Evolutionary conservation across 176 grass and related monocot species (phyloP).

Genomic region (Aegilops longissima): DNA sequence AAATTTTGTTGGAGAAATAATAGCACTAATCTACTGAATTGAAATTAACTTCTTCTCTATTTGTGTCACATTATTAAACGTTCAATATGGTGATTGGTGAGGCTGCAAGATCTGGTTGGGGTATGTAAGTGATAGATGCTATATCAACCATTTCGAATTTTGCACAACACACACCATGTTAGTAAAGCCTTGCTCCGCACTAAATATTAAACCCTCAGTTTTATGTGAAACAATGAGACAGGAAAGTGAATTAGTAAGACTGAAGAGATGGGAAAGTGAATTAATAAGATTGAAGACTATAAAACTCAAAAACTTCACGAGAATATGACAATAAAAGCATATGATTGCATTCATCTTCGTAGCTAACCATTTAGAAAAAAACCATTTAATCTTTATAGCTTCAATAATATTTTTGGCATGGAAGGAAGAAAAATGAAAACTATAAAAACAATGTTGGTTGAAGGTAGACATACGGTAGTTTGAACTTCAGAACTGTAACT

Average conservation of each 20-base stretch:
- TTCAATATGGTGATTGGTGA: background rate
- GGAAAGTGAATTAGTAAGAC: background rate
- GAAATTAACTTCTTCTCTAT: slow-evolving; percentile 6
- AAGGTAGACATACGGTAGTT: slow-evolving; percentile 26
- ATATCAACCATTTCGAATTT: background rate
- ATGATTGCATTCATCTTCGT: background rate
- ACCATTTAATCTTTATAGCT: background rate
- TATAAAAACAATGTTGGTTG: background rate
- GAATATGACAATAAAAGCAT: background rate
- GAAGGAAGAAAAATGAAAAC: background rate
- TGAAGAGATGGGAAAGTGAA: background rate
- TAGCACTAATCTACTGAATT: background rate
- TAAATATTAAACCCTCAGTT: background rate
- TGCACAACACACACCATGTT: slow-evolving; percentile 3
- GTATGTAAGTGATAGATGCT: background rate
- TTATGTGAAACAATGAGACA: background rate
- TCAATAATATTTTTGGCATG: background rate
- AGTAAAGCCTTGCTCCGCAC: background rate
- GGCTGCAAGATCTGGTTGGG: background rate
- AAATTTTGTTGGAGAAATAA: background rate
- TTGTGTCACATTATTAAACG: background rate
- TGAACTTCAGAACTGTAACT: slow-evolving; percentile 15
- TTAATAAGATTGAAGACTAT: background rate
- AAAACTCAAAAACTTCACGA: slow-evolving; percentile 13
- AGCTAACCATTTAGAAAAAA: slow-evolving; percentile 28